Conservation (phyloP, 495 filamentous ascomycete genomes). For the Hyaloscypha bicolor region DNA sequence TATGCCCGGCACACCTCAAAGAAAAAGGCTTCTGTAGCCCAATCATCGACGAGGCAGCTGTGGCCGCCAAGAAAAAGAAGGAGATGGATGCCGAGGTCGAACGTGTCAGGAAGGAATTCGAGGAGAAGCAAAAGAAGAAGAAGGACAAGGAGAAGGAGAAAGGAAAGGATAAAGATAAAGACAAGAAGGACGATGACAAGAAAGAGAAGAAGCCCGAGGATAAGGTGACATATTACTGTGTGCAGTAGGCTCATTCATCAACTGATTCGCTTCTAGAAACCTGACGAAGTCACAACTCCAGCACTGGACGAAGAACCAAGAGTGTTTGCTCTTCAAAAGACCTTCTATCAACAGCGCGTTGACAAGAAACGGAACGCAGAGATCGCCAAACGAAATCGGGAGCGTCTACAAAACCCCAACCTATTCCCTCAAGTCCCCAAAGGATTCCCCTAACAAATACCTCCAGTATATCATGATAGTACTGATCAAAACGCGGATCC, state of each 20-base stretch:
- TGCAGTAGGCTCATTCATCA: background rate
- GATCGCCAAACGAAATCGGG: slow-evolving; percentile 77
- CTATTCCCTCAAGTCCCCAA: slow-evolving; percentile 85
- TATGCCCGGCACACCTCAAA: slow-evolving; percentile 82
- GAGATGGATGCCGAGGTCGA: slow-evolving; percentile 73
- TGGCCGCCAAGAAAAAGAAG: slow-evolving; percentile 67
- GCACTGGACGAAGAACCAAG: slow-evolving; percentile 63
- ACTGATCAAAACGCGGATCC: background rate
- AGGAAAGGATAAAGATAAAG: slow-evolving; percentile 50
- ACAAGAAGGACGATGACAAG: slow-evolving; percentile 50
- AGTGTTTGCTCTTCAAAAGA: slow-evolving; percentile 82
- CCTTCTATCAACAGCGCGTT: slow-evolving; percentile 84
- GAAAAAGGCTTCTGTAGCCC: slow-evolving; percentile 81
- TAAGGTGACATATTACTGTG: slow-evolving; percentile 35
- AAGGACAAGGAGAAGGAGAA: slow-evolving; percentile 59
- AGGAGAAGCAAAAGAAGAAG: slow-evolving; percentile 70
- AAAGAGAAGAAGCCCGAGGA: slow-evolving; percentile 56
- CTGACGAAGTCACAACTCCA: slow-evolving; percentile 16
- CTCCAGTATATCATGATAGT: background rate
- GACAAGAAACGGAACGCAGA: slow-evolving; percentile 78
- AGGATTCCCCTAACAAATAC: slow-evolving; percentile 24
- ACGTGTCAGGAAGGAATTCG: slow-evolving; percentile 76
- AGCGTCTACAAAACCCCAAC: slow-evolving; percentile 76
- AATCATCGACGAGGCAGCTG: slow-evolving; percentile 74
- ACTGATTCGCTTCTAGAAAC: slow-evolving; percentile 22